Conservation (phyloP, 2,329 filamentous ascomycete genomes). For the Beauveria pseudobassiana region DNA sequence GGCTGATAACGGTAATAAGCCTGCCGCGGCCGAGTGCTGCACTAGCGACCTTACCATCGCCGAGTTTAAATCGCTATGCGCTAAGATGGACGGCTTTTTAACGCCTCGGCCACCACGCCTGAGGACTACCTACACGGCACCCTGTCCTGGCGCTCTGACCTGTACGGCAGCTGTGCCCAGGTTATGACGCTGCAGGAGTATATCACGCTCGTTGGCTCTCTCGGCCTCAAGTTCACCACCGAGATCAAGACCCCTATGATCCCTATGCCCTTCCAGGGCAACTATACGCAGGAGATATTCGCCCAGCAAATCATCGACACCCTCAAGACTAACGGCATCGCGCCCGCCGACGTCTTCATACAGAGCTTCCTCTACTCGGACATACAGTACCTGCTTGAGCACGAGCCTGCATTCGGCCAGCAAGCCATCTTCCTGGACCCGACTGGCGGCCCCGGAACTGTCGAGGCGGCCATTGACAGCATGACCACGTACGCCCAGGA, state of each 20-base stretch:
- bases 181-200: constrained; percentile 54
- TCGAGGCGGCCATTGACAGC: constrained; percentile 45
- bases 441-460: constrained; percentile 46
- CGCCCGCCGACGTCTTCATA: constrained; percentile 47
- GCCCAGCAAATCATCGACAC: constrained; percentile 58
- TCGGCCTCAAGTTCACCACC: constrained; percentile 56
- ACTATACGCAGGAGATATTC: constrained; percentile 59
- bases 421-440: constrained; percentile 61
- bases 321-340: constrained; percentile 47
- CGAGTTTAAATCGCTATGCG: constrained; percentile 61
- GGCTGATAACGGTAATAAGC: constrained; percentile 28
- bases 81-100: constrained; percentile 61
- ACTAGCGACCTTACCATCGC: constrained; percentile 61
- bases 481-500: constrained; percentile 48
- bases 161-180: constrained; percentile 59
- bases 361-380: constrained; percentile 61
- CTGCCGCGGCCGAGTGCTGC: constrained; percentile 59
- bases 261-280: constrained; percentile 55
- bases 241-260: constrained; percentile 62
- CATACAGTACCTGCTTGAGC: constrained; percentile 58
- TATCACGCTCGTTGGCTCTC: constrained; percentile 49
- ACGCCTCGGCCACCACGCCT: constrained; percentile 49
- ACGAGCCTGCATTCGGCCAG: constrained; percentile 50
- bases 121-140: constrained; percentile 52
- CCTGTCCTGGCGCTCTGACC: constrained; percentile 54